phyloP scores from a whole-genome alignment of 106 monocot species.

The Dendrobium officinale region DNA sequence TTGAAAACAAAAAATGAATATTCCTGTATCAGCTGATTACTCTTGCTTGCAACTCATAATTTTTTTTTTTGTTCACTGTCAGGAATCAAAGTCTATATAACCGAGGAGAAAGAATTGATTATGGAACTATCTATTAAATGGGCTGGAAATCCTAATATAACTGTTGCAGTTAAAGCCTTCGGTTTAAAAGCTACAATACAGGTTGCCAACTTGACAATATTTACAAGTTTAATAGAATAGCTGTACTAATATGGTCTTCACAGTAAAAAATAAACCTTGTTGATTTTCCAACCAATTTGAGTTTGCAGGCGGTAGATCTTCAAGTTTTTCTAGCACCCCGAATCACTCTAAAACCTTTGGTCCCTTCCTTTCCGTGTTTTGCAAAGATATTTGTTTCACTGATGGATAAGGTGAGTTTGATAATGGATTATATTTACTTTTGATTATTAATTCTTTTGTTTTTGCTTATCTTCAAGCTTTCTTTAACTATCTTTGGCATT shows the following conservation, averaged over 20 bases:
- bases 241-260: background rate
- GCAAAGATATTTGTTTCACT: constrained; percentile 75
- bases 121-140: constrained; percentile 78
- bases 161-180: constrained; percentile 53
- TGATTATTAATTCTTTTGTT: background rate
- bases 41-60: background rate
- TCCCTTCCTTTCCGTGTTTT: constrained; percentile 84
- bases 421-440: background rate
- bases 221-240: constrained; percentile 1
- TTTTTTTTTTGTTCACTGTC: background rate
- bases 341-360: constrained; percentile 82
- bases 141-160: constrained; percentile 90
- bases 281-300: background rate
- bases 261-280: background rate
- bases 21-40: background rate
- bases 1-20: background rate
- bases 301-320: constrained; percentile 68
- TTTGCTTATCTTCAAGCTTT: background rate
- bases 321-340: constrained; percentile 80
- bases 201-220: constrained; percentile 17
- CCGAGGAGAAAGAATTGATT: constrained; percentile 79
- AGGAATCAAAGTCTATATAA: constrained; percentile 85
- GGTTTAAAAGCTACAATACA: constrained; percentile 64
- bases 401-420: constrained; percentile 65
- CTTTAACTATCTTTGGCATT: background rate